Base-by-base conservation (phyloP, 1,284 basidiomycete species). In the Heterobasidion irregulare region DNA sequence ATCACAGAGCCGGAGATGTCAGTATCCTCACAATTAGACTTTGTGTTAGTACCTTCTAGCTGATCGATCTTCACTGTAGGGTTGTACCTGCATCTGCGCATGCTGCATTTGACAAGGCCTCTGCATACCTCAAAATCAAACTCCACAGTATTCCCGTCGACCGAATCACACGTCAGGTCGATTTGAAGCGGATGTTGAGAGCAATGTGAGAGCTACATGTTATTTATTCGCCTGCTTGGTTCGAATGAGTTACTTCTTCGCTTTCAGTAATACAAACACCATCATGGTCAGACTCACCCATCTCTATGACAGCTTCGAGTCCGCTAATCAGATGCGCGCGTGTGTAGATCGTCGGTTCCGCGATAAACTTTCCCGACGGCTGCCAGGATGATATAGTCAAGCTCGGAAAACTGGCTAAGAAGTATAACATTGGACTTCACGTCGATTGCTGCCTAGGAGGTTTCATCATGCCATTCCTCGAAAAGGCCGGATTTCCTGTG, bases 91-190 rank as follows among this genome's bases (percentile, higher is more conserved):
- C 80, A 0, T 89, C 92, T 0, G 94, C 90, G 0, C 96, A 98
- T 67, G 94, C 94, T 2, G 96, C 96, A 0, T 99, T 99, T 67
- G 87, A 93, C 75, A 99, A 99, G 70, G 94, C 89, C 4, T 86
- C 84, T 2, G 80, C 84, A 33, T 98, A 98, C 72, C 84, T 99
- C 65, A 83, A 83, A n/a, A 85, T 98, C 75, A 98, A 96, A 73
- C 75, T 97, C 1, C 93, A 94, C 66, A 80, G 82, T 47, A 83
- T 99, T 50, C 92, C 93, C 0, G 88, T 98, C n/a, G 81, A 98
- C 67, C 76, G 79, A 1, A 68, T 75, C 32, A 94, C 93, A 9
- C 85, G 96, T 26, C 83, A 89, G 68, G 94, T 89, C 12, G 77
- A 94, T 65, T 64, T 98, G 47, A 84, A 80, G 60, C 78, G 77